These are phyloP conservation scores for Immersiporthe knoxdaviesiana DNA, from an alignment of 2,329 filamentous ascomycete genomes.

Conservation along the genomic window DNA sequence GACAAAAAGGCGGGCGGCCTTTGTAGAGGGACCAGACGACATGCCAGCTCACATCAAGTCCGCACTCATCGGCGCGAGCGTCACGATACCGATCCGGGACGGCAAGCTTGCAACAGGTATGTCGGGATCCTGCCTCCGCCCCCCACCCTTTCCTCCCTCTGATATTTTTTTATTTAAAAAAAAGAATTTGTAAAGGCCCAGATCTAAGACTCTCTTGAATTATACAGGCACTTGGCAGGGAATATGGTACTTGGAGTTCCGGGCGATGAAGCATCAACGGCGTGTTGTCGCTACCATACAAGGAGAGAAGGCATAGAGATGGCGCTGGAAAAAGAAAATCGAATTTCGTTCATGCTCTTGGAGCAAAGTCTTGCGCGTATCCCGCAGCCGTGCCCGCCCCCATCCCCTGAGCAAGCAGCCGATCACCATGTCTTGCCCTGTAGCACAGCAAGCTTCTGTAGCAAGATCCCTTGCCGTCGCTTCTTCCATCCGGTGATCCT, in stretches of 20 bases:
- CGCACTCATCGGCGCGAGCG: conserved; percentile 82
- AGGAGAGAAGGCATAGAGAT: conserved; percentile 67
- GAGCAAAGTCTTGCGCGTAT: background rate
- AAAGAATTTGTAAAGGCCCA: conserved; percentile 42
- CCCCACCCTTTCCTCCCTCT: background rate
- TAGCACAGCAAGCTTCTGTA: background rate
- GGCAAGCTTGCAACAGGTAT: conserved; percentile 66
- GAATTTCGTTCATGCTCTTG: background rate
- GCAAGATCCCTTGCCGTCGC: background rate
- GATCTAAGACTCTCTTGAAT: conserved; percentile 41
- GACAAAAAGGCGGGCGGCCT: background rate
- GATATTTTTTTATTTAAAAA: background rate
- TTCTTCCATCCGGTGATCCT: background rate
- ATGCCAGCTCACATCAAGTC: conserved; percentile 98
- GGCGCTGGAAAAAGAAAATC: background rate
- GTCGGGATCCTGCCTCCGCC: background rate
- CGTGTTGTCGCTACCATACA: conserved; percentile 93
- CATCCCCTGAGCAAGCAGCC: background rate
- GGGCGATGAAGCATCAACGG: conserved; percentile 73
- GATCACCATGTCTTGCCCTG: background rate
- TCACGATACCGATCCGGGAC: conserved; percentile 88
- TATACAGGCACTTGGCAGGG: conserved; percentile 75
- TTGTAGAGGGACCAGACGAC: conserved; percentile 81
- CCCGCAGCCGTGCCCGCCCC: background rate
- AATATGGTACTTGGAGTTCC: conserved; percentile 87